Base-by-base conservation (phyloP, 495 filamentous ascomycete genomes). In the Clohesyomyces aquaticus region DNA sequence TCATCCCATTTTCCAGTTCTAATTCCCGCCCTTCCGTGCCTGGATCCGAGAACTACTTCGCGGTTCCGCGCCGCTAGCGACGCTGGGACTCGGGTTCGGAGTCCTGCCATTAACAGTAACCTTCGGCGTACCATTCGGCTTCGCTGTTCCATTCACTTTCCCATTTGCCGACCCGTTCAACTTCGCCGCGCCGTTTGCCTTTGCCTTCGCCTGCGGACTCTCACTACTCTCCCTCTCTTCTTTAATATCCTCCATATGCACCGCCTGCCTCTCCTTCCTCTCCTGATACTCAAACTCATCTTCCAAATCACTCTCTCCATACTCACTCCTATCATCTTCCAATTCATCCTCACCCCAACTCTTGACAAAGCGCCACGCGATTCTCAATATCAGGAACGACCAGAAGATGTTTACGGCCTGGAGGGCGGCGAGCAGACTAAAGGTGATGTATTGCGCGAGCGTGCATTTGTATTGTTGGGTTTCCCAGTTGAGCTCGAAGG, bases 401-500 rank as follows among this genome's bases (percentile, higher is more conserved):
- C 76, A 78, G 52, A 77, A 73, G 22, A 76, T 23, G 61, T 78
- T 78, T 19, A 78, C 65, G 3, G 68, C 63, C 65, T 78, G 76
- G 19, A 78, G 58, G 3, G 52, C 32, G 2, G 72, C 73, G 4
- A 78, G 59, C 28, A 78, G 67, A 19, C 35, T 38, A 50, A 77
- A 75, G 18, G 76, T 66, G 56, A 78, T 76, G 57, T 47, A 12
- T 61, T 78, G 74, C 16, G 64, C 47, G 46, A 77, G 66, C 70
- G 66, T 71, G 68, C 74, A 78, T 57, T 78, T 78, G 73, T 78
- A 78, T 51, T 78, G 76, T 58, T 77, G 63, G 3, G 69, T 72
- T 10, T 68, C 67, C 73, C 73, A 78, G 68, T 77, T 67, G 35
- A 78, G 62, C 48, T 71, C 68, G 58, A 59, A 98, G 4, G 91